A percentile compares a stretch with the other conserved stretches of the same genome.
Evolutionary conservation across 805 yeast species (phyloP).

Genomic region (Schwanniomyces yamadae): DNA sequence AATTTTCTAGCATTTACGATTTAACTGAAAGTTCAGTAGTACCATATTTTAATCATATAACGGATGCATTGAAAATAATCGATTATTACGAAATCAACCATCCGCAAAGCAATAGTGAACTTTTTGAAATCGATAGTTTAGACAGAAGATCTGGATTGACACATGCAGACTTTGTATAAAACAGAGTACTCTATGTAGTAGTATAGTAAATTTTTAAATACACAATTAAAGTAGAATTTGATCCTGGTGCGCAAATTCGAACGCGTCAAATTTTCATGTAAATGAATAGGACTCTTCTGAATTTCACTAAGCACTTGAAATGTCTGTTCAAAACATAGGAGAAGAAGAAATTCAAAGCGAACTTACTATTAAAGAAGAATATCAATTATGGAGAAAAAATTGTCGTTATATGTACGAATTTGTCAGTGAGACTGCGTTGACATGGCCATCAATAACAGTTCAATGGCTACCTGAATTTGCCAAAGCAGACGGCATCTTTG

Average conservation of each 20-base stretch:
- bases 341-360: slow-evolving; percentile 27
- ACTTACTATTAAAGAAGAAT: slow-evolving; percentile 59
- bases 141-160: slow-evolving; percentile 10
- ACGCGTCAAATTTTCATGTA: no score
- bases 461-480: slow-evolving; percentile 65
- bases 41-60: slow-evolving; percentile 38
- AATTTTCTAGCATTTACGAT: slow-evolving; percentile 15
- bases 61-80: slow-evolving; percentile 39
- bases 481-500: slow-evolving; percentile 27
- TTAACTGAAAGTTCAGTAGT: slow-evolving; percentile 23
- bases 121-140: slow-evolving; percentile 10
- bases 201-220: no score
- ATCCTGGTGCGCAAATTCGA: no score
- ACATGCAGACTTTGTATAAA: slow-evolving; percentile 2
- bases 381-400: slow-evolving; percentile 76
- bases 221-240: no score
- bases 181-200: not conserved
- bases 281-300: no score
- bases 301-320: no score
- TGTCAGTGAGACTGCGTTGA: slow-evolving; percentile 73
- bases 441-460: slow-evolving; percentile 80
- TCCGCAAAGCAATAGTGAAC: slow-evolving; percentile 1
- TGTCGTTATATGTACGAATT: slow-evolving; percentile 82
- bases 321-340: slow-evolving; percentile 2
- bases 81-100: slow-evolving; percentile 29